A percentile compares a stretch with the other conserved stretches of the same genome.
Evolutionary conservation across 192 early-diverging fungal species (phyloP).

Genomic region (Gonapodya prolifera): DNA sequence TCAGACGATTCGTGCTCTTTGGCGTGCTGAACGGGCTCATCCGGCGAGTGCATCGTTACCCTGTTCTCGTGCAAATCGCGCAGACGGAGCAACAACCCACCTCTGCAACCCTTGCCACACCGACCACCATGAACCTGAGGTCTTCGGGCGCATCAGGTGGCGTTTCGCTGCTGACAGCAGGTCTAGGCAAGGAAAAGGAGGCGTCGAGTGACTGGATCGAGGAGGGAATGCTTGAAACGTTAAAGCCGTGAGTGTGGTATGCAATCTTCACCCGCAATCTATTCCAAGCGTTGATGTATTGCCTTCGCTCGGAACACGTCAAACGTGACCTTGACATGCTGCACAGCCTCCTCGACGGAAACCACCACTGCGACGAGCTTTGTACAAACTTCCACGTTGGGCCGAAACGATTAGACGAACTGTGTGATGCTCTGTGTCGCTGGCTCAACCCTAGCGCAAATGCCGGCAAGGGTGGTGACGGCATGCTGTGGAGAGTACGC

Average conservation of each 20-base stretch:
- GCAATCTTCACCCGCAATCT: background rate
- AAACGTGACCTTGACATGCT: background rate
- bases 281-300: too few relatives aligned
- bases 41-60: constrained; percentile 84
- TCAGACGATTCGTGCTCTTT: constrained; percentile 79
- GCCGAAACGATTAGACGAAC: background rate
- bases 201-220: background rate
- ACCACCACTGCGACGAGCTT: constrained; percentile 62
- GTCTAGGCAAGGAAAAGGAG: background rate
- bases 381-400: constrained; percentile 39
- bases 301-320: background rate
- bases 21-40: constrained; percentile 76
- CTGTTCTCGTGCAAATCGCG: constrained; percentile 28
- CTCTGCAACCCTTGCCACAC: background rate
- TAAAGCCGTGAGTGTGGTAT: background rate
- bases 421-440: background rate
- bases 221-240: background rate
- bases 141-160: background rate
- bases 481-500: background rate
- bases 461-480: background rate
- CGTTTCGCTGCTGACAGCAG: background rate
- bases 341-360: constrained; percentile 34
- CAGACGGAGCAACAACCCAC: constrained; percentile 1
- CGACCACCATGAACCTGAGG: background rate
- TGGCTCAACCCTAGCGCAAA: background rate